Conservation (phyloP, 768 basidiomycete species). For the Mycena venus region DNA sequence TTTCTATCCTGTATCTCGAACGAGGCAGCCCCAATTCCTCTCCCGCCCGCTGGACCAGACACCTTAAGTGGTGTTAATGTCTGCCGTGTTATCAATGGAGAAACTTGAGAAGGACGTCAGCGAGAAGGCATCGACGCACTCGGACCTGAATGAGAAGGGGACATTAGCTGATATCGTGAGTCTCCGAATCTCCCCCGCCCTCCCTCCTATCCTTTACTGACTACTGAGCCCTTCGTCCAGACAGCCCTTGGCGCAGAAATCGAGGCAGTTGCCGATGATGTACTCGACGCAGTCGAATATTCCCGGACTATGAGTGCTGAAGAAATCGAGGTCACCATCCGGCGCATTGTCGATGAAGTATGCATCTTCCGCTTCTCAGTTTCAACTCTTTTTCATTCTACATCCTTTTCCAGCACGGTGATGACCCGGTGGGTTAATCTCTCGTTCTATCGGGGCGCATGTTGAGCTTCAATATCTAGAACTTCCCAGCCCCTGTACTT, state of each 20-base stretch:
- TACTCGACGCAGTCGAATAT: conserved; percentile 22
- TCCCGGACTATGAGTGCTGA: conserved; percentile 14
- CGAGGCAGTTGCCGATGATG: conserved; percentile 15
- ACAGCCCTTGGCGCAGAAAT: conserved; percentile 16
- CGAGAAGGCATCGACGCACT: conserved; percentile 12
- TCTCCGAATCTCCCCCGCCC: no score
- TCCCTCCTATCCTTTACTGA: no score
- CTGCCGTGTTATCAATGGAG: neutral
- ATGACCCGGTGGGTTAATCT: conserved; percentile 13
- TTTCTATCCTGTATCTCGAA: no score
- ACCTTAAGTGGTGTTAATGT: neutral
- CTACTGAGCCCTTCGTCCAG: neutral
- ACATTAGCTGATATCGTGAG: neutral
- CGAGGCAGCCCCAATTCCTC: no score
- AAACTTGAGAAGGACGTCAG: neutral
- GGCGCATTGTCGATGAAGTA: conserved; percentile 27
- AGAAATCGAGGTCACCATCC: conserved; percentile 28
- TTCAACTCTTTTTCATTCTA: no score
- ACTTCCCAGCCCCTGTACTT: conserved; percentile 18
- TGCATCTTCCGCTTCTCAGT: no score
- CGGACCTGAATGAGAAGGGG: conserved; percentile 2
- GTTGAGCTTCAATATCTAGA: neutral
- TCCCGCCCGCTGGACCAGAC: no score
- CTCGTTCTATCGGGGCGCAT: neutral
- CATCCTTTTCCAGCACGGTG: no score